Evolutionary conservation across 2,329 filamentous ascomycete species (phyloP).

Genomic region (Sporothrix pallida): DNA sequence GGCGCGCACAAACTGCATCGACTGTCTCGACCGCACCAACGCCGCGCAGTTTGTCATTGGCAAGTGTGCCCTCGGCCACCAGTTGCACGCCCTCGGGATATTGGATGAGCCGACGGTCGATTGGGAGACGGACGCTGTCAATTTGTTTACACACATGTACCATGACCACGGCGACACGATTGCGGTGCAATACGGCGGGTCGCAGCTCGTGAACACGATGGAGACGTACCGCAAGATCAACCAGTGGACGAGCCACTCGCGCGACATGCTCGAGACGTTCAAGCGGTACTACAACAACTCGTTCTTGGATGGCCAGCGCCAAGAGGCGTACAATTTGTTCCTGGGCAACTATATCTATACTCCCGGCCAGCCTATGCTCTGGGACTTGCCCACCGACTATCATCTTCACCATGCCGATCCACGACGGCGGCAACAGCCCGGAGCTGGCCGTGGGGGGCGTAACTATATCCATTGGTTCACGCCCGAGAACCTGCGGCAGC

Average conservation of each 20-base stretch:
- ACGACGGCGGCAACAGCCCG: slow-evolving; percentile 67
- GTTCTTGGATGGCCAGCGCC: slow-evolving; percentile 94
- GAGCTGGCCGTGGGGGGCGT: slow-evolving; percentile 8
- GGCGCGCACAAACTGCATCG: slow-evolving; percentile 95
- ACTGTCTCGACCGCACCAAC: slow-evolving; percentile 95
- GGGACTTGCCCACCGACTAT: slow-evolving; percentile 94
- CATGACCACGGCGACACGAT: slow-evolving; percentile 98
- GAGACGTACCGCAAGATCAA: slow-evolving; percentile 99
- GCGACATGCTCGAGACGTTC: slow-evolving; percentile 99
- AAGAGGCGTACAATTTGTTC: slow-evolving; percentile 97
- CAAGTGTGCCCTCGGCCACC: slow-evolving; percentile 88
- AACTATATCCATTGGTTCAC: slow-evolving; percentile 93
- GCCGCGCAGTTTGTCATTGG: slow-evolving; percentile 98
- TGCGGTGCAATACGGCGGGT: slow-evolving; percentile 95
- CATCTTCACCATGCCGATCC: slow-evolving; percentile 93
- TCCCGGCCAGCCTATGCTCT: slow-evolving; percentile 90
- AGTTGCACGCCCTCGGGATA: slow-evolving; percentile 89
- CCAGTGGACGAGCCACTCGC: slow-evolving; percentile 95
- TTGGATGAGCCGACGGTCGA: slow-evolving; percentile 77
- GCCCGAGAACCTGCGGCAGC: slow-evolving; percentile 69
- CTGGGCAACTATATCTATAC: slow-evolving; percentile 92
- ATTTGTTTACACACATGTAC: slow-evolving; percentile 97
- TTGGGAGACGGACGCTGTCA: slow-evolving; percentile 94
- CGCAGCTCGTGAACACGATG: slow-evolving; percentile 98
- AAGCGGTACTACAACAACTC: slow-evolving; percentile 98